A percentile compares a stretch with the other conserved stretches of the same genome.
Conservation (phyloP, 2,329 filamentous ascomycete genomes). For the Rhynchosporium agropyri region DNA sequence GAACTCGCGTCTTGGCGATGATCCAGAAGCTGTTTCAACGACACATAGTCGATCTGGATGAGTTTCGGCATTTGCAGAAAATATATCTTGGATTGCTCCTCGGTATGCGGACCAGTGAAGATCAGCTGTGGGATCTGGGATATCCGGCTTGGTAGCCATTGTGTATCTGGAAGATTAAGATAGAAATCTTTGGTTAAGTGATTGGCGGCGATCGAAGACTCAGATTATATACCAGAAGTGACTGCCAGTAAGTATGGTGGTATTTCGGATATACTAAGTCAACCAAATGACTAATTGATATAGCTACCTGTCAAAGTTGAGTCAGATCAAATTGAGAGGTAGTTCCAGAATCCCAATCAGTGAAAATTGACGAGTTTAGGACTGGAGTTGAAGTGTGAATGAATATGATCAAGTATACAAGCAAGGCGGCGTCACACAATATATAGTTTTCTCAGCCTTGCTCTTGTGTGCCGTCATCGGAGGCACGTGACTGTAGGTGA, state of each 20-base stretch:
- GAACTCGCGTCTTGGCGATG: constrained; percentile 65
- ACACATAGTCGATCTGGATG: constrained; percentile 69
- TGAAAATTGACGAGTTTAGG: not conserved
- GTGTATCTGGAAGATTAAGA: not conserved
- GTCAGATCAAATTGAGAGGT: not conserved
- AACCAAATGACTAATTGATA: not conserved
- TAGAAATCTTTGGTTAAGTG: not conserved
- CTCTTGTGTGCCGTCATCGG: constrained; percentile 21
- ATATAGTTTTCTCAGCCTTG: constrained; percentile 14
- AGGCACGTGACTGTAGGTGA: constrained; percentile 14
- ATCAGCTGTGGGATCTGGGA: constrained; percentile 60
- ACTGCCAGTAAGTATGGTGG: not conserved
- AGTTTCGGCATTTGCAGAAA: constrained; percentile 59
- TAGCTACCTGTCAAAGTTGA: not conserved
- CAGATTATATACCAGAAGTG: constrained; percentile 1
- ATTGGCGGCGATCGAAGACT: not conserved
- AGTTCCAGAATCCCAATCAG: not conserved
- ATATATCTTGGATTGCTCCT: constrained; percentile 63
- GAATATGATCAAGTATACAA: not conserved
- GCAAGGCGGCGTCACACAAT: constrained; percentile 16
- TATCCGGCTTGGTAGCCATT: constrained; percentile 29
- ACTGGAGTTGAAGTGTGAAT: not conserved
- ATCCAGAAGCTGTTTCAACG: constrained; percentile 60
- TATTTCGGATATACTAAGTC: not conserved
- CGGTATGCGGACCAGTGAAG: constrained; percentile 61